Base-by-base conservation (phyloP, 441 rosid species). In the Biscutella laevigata region DNA sequence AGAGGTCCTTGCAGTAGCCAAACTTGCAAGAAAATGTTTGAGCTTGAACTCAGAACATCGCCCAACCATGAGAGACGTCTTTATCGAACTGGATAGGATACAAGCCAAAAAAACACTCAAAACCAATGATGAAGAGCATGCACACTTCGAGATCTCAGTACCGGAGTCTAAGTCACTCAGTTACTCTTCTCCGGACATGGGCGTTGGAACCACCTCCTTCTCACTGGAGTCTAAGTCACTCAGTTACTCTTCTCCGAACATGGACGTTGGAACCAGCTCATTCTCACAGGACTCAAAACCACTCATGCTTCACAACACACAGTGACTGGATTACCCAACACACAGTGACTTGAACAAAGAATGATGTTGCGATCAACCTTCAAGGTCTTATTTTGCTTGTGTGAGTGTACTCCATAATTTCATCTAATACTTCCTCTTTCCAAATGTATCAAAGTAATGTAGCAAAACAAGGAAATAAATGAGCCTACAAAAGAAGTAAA, bases 1-100 rank as follows among this genome's bases (percentile, higher is more conserved):
- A 7, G 68, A 56, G 27, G 44, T 76, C 57, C 49, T 30, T 20
- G 64, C 43, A 54, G 74, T 70, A 25, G 77, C 76, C 7, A 37
- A 22, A 1, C 62, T 73, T 0, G 78, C 78, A 8, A 59, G 57
- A 56, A 76, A 64, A 22, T 76, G 75, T 53, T n/a, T 76, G 40
- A 39, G 40, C 46, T 19, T 73, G 51, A 70, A 52, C 46, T 74
- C 78, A 4, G 64, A 51, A 61, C 42, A 65, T 41, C 68, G 76
- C 43, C 81, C 78, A 9, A 68, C 47, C 47, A 76, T 73, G 78
- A 73, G 66, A 43, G 67, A 73, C 32, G 74, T 73, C 0, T 67
- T 58, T 7, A 39, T 21, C 14, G 69, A 68, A 22, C 3, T 73
- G 2, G 74, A 62, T 29, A 62, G 74, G 42, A 10, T 58, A n/a